Evolutionary conservation across 805 yeast species (phyloP).

Genomic region (Metschnikowia vanudenii): DNA sequence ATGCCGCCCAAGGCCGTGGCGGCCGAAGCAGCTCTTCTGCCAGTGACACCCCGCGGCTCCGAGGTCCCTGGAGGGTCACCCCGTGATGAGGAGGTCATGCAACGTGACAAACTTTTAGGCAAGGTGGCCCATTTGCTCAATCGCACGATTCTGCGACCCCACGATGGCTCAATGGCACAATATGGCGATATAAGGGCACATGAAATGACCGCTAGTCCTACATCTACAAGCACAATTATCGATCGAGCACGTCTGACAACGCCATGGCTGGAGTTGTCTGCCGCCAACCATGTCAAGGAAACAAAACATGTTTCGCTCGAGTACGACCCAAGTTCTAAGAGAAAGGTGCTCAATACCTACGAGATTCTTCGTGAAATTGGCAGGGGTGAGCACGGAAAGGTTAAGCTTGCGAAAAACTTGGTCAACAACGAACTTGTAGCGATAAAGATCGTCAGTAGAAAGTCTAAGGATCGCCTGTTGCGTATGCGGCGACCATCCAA

Average conservation of each 20-base stretch:
- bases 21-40: slow-evolving; percentile 6
- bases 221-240: slow-evolving; percentile 1
- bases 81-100: slow-evolving; percentile 15
- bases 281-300: slow-evolving; percentile 48
- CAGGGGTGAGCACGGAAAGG: slow-evolving; percentile 98
- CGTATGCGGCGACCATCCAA: slow-evolving; percentile 29
- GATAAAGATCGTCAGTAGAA: slow-evolving; percentile 85
- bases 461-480: slow-evolving; percentile 39
- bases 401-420: slow-evolving; percentile 80
- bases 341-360: slow-evolving; percentile 82
- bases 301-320: slow-evolving; percentile 77
- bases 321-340: slow-evolving; percentile 81
- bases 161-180: not conserved
- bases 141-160: slow-evolving; percentile 6
- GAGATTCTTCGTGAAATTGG: slow-evolving; percentile 88
- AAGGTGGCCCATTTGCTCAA: slow-evolving; percentile 35
- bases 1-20: slow-evolving; percentile 7
- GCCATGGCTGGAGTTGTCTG: slow-evolving; percentile 5
- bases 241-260: slow-evolving; percentile 2
- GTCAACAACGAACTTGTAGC: slow-evolving; percentile 73
- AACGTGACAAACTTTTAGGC: slow-evolving; percentile 29
- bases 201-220: slow-evolving; percentile 5
- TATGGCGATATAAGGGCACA: not conserved
- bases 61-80: not conserved
- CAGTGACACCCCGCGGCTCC: slow-evolving; percentile 2